phyloP scores from a whole-genome alignment of 176 grass and related monocot genomes.

The Paspalum notatum region DNA sequence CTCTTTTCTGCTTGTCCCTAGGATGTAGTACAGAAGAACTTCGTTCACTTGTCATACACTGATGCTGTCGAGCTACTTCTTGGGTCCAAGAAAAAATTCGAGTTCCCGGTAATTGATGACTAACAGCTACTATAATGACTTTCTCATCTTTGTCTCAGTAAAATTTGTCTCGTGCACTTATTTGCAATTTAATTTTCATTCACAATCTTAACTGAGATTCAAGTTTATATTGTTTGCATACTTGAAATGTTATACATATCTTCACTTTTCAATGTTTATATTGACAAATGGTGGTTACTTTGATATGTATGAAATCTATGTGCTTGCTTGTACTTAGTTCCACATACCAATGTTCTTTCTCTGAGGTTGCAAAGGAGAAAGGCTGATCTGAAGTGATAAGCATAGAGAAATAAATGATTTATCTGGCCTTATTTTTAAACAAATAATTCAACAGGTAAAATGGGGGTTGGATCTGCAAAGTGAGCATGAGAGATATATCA shows the following conservation, averaged over 20 bases:
- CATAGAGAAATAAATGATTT: background rate
- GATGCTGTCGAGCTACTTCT: conserved; percentile 86
- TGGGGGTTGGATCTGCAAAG: conserved; percentile 99
- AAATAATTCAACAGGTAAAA: conserved; percentile 60
- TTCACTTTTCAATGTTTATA: background rate
- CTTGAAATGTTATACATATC: conserved; percentile 10
- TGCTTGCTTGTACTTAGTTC: conserved; percentile 11
- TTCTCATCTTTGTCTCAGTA: conserved; percentile 21
- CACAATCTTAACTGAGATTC: background rate
- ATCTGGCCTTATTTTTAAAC: background rate
- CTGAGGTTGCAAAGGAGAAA: conserved; percentile 9
- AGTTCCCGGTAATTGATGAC: conserved; percentile 77
- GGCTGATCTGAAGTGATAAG: background rate
- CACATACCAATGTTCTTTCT: background rate
- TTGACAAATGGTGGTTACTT: conserved; percentile 22
- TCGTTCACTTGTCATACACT: conserved; percentile 94
- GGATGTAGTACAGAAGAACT: conserved; percentile 91
- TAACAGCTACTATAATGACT: background rate
- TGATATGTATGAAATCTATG: conserved; percentile 4
- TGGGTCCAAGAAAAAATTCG: conserved; percentile 86
- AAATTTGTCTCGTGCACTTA: background rate
- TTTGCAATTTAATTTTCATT: conserved; percentile 26
- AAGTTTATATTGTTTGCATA: background rate
- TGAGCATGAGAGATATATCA: conserved; percentile 99
- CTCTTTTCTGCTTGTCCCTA: conserved; percentile 46